Conservation (phyloP, 257 asterid genomes). For the Nicotiana tomentosiformis region DNA sequence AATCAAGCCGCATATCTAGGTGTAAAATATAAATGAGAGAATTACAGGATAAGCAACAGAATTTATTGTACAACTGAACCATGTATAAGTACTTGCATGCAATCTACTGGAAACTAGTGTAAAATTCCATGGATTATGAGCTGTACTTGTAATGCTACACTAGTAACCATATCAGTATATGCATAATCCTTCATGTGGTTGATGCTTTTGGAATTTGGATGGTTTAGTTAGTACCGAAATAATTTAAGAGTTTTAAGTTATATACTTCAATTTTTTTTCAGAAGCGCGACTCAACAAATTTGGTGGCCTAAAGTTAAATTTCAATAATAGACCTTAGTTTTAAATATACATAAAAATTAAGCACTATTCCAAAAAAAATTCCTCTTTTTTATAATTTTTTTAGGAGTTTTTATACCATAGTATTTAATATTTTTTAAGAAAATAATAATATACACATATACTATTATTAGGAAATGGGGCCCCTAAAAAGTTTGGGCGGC, state of each 20-base stretch:
- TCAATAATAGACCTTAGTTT: too few relatives aligned
- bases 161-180: neutral
- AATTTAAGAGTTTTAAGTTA: neutral
- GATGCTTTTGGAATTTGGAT: neutral
- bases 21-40: neutral
- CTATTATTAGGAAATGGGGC: too few relatives aligned
- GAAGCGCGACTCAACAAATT: too few relatives aligned
- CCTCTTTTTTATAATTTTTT: too few relatives aligned
- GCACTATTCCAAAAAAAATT: too few relatives aligned
- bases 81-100: neutral
- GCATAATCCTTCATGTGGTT: neutral
- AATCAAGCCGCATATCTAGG: slow-evolving; percentile 37
- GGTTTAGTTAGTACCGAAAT: neutral
- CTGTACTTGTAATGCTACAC: neutral
- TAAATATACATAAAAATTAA: too few relatives aligned
- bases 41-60: neutral
- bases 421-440: too few relatives aligned
- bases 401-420: too few relatives aligned
- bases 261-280: too few relatives aligned
- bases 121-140: neutral
- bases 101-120: neutral
- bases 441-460: too few relatives aligned
- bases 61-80: neutral
- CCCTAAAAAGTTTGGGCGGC: too few relatives aligned
- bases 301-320: too few relatives aligned